Evolutionary conservation across 768 basidiomycete species (phyloP).

Genomic region (Lyophyllum shimeji): DNA sequence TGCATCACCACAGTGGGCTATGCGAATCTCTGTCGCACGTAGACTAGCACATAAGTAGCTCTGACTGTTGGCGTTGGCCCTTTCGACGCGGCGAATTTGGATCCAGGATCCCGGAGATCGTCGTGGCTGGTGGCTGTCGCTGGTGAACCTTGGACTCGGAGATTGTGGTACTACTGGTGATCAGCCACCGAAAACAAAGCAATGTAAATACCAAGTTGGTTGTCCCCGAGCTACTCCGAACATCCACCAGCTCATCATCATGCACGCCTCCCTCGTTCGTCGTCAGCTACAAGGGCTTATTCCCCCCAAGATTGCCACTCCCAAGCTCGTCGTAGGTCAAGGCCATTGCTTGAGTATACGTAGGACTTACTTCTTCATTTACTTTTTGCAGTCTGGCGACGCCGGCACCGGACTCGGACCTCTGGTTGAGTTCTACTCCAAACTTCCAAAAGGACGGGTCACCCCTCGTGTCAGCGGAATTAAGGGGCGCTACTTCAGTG

Average conservation of each 20-base stretch:
- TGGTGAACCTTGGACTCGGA: too few relatives aligned
- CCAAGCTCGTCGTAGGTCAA: constrained; percentile 74
- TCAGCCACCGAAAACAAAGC: constrained; percentile 13
- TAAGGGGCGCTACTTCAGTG: constrained; percentile 81
- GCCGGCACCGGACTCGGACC: constrained; percentile 78
- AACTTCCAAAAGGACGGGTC: constrained; percentile 87
- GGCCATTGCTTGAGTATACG: background rate
- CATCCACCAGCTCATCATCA: constrained; percentile 33
- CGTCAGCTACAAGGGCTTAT: constrained; percentile 83
- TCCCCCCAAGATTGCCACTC: constrained; percentile 95
- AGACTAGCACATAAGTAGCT: too few relatives aligned
- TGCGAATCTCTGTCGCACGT: too few relatives aligned
- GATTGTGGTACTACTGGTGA: too few relatives aligned
- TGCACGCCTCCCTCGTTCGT: constrained; percentile 84
- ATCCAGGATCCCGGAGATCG: background rate
- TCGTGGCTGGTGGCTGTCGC: background rate
- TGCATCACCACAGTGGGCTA: background rate
- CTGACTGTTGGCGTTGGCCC: too few relatives aligned
- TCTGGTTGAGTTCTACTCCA: constrained; percentile 95
- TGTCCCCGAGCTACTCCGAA: constrained; percentile 23
- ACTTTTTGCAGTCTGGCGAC: constrained; percentile 63
- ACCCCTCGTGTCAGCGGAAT: constrained; percentile 63
- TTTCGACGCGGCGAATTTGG: too few relatives aligned
- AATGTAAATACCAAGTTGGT: background rate
- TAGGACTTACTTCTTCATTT: background rate